Percentiles rank a stretch among this genome's conserved stretches.
Evolutionary conservation across 2,329 filamentous ascomycete genomes (phyloP).

Genomic region (Epichloe sp.): DNA sequence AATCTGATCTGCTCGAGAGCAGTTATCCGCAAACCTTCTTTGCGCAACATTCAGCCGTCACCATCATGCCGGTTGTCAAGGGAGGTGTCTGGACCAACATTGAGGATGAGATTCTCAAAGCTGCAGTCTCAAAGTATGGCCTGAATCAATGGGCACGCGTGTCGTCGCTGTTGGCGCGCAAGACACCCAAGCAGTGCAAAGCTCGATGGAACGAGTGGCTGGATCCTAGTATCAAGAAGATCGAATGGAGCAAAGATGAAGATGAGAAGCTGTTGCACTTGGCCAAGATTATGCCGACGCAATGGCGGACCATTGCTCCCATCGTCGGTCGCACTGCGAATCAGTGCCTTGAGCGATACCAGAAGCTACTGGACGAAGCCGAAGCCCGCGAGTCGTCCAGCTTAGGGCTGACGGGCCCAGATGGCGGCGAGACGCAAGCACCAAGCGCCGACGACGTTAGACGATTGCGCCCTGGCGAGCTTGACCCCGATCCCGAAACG

Average conservation of each 20-base stretch:
- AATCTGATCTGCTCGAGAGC: background rate
- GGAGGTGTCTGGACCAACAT: constrained; percentile 66
- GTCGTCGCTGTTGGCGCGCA: constrained; percentile 89
- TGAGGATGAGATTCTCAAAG: constrained; percentile 94
- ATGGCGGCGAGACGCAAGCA: constrained; percentile 74
- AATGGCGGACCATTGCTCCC: constrained; percentile 97
- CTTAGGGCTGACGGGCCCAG: constrained; percentile 70
- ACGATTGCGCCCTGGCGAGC: constrained; percentile 76
- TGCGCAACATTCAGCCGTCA: constrained; percentile 8
- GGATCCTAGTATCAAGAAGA: constrained; percentile 94
- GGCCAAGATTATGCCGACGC: constrained; percentile 96
- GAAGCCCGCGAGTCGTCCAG: constrained; percentile 79
- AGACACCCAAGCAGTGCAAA: constrained; percentile 98
- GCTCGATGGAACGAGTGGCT: constrained; percentile 98
- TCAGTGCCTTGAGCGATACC: constrained; percentile 92
- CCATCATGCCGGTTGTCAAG: constrained; percentile 57
- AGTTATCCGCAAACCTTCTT: background rate
- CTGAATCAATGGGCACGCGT: constrained; percentile 98
- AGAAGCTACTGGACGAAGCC: constrained; percentile 90
- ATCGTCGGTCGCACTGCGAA: constrained; percentile 94
- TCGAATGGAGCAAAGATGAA: constrained; percentile 97
- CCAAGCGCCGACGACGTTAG: constrained; percentile 89
- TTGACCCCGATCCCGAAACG: constrained; percentile 94
- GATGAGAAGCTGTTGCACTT: constrained; percentile 94
- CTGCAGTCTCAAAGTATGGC: constrained; percentile 86